Evolutionary conservation across 495 filamentous ascomycete genomes (phyloP).

Genomic region (Melanomma pulvis-pyrius): DNA sequence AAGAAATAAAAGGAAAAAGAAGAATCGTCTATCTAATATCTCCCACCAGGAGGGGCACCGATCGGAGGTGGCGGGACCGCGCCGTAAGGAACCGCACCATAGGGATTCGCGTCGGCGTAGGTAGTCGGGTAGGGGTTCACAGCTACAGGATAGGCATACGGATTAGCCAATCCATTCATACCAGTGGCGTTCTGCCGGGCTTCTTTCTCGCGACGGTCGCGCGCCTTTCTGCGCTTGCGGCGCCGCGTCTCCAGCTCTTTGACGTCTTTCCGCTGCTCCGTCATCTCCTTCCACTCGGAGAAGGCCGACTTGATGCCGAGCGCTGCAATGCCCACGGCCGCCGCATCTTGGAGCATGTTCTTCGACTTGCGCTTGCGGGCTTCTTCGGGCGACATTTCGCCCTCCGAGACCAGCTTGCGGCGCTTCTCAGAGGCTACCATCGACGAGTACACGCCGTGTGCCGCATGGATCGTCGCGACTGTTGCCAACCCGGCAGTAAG

Average conservation of each 20-base stretch:
- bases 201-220: constrained; percentile 35
- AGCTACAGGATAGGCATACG: constrained; percentile 40
- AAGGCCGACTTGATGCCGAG: constrained; percentile 84
- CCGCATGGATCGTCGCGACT: constrained; percentile 87
- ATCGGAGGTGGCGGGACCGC: constrained; percentile 44
- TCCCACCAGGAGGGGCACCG: constrained; percentile 34
- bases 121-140: constrained; percentile 28
- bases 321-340: constrained; percentile 80
- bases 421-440: constrained; percentile 74
- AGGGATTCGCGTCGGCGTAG: constrained; percentile 43
- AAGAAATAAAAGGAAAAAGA: constrained; percentile 10
- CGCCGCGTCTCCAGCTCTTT: constrained; percentile 56
- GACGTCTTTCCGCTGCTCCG: constrained; percentile 60
- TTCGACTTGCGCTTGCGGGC: constrained; percentile 75
- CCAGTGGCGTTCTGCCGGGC: constrained; percentile 31
- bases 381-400: constrained; percentile 72
- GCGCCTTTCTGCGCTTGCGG: constrained; percentile 40
- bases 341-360: constrained; percentile 72
- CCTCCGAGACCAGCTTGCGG: constrained; percentile 69
- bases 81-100: constrained; percentile 42
- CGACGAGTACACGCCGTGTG: constrained; percentile 74
- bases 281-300: constrained; percentile 70
- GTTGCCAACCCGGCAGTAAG: constrained; percentile 81
- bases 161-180: constrained; percentile 30
- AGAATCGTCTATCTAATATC: constrained; percentile 32